Evolutionary conservation across 495 filamentous ascomycete species (phyloP).

Genomic region (Podospora appendiculata): DNA sequence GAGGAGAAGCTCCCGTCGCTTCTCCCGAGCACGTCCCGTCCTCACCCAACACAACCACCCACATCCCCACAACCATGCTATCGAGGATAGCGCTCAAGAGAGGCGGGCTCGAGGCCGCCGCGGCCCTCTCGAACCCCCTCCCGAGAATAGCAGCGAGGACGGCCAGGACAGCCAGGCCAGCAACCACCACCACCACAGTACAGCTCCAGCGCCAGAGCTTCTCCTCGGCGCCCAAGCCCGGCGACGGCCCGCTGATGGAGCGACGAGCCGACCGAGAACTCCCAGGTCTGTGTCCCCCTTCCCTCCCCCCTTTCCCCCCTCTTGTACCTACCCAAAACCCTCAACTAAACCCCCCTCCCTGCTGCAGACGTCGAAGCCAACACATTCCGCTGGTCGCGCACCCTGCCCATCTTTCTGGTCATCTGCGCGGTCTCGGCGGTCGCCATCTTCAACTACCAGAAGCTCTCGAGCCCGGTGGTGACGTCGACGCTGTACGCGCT

Average conservation of each 20-base stretch:
- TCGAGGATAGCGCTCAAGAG: constrained; percentile 29
- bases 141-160: constrained; percentile 6
- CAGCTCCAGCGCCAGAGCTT: constrained; percentile 30
- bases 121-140: constrained; percentile 1
- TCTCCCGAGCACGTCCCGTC: not conserved
- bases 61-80: constrained; percentile 21
- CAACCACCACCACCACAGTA: not conserved
- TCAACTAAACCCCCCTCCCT: too few relatives aligned
- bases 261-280: constrained; percentile 76
- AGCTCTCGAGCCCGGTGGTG: constrained; percentile 73
- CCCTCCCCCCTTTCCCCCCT: not conserved
- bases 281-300: constrained; percentile 40
- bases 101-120: constrained; percentile 7
- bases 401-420: constrained; percentile 47
- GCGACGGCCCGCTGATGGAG: constrained; percentile 66
- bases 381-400: constrained; percentile 37
- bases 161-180: not conserved
- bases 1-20: not conserved
- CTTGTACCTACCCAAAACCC: not conserved
- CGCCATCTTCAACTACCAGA: constrained; percentile 98
- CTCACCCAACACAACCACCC: not conserved
- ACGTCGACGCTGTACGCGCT: constrained; percentile 83
- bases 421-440: constrained; percentile 59
- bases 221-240: constrained; percentile 38
- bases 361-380: constrained; percentile 17